Evolutionary conservation across 768 basidiomycete genomes (phyloP), one percentile per base, ranked within the genome.

Genomic region (Nidularia pulvinata): DNA sequence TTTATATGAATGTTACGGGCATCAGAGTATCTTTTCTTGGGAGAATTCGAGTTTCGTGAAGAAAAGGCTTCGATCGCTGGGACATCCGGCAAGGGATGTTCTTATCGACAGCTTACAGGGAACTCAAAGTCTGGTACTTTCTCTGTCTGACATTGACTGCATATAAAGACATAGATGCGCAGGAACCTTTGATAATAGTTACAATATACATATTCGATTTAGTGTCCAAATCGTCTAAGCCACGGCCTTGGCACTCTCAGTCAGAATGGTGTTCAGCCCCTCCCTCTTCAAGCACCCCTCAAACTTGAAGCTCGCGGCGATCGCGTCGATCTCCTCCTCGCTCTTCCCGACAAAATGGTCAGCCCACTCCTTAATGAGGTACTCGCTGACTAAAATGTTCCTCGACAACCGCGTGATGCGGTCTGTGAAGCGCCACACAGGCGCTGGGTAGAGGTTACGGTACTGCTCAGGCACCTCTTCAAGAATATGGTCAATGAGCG

Each of bases 251-350:
- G 78, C 75, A 53, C 74, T 76, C 36, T 70, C 76, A 30, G 67
- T 75, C 62, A 85, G 61, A 48, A 84, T 76, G 55, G 68, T 70
- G 63, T 88, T 88, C 61, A 93, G 66, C 30, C 80, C 84, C 16
- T 86, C 84, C 46, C 91, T 72, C 69, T 84, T 82, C 64, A 81
- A 60, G 69, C 91, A 93, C 50, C 83, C 76, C 48, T 83, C 84
- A 59, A 85, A 88, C 65, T 74, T 75, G 74, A 93, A 92, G 66
- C 88, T 88, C 59, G 76, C 73, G n/a, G 91, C 90, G 48, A 93
- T 76, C 57, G 72, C 79, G 58, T 93, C 90, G 43, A 93, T 64
- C 71, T 91, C 83, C 48, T 65, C 74, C 59, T 80, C 71, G 34
- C 67, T 77, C 74, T 80, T 81, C 0, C 85, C 84, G 11, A 73